phyloP scores from a whole-genome alignment of 169 alveolate genomes.

The Plasmodium gallinaceum region DNA sequence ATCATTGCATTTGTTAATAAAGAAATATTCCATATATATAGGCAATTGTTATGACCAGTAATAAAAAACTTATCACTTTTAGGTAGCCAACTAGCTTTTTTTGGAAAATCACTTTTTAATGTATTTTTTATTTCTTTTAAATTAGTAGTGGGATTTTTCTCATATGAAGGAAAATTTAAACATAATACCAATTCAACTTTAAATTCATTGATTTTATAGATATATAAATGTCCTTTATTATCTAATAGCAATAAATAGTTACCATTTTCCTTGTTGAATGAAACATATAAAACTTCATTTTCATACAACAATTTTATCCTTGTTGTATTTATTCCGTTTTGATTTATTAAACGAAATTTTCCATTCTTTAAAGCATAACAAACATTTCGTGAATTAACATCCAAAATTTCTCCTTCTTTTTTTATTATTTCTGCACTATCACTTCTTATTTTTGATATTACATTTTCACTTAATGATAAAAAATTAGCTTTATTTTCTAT shows the following conservation, averaged over 20 bases:
- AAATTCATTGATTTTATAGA: constrained; percentile 67
- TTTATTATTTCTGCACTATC: constrained; percentile 60
- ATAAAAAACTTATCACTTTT: constrained; percentile 57
- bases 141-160: constrained; percentile 12
- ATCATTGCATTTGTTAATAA: constrained; percentile 27
- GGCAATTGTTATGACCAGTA: constrained; percentile 71
- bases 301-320: constrained; percentile 69
- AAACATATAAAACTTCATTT: constrained; percentile 59
- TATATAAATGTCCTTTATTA: constrained; percentile 67
- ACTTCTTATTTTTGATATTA: constrained; percentile 66
- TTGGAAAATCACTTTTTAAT: constrained; percentile 35
- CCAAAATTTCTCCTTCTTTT: constrained; percentile 73
- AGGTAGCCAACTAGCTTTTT: constrained; percentile 75
- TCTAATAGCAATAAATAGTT: constrained; percentile 44
- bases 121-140: constrained; percentile 4
- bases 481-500: constrained; percentile 9
- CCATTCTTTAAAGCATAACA: constrained; percentile 69
- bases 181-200: constrained; percentile 33
- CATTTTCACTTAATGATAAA: constrained; percentile 37
- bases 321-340: constrained; percentile 64
- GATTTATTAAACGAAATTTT: constrained; percentile 73
- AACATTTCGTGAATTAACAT: constrained; percentile 65
- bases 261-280: constrained; percentile 65
- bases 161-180: constrained; percentile 55
- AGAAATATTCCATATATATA: constrained; percentile 59